Evolutionary conservation across 2,329 filamentous ascomycete genomes (phyloP).

Genomic region (Coniochaeta prunicola): DNA sequence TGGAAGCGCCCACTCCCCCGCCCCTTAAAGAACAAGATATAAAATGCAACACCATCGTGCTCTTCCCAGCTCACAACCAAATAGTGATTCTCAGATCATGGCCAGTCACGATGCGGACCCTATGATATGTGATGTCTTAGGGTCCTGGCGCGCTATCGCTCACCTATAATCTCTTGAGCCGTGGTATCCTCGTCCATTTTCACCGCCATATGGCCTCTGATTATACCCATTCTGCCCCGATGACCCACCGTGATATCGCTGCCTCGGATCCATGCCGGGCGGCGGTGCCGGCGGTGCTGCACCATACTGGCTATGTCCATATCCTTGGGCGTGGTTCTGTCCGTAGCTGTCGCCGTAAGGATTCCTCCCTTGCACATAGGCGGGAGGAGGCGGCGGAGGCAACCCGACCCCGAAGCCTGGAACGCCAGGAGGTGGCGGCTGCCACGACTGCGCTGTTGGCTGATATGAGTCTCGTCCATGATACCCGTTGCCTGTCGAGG

Average conservation of each 20-base stretch:
- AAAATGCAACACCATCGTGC: too few relatives aligned
- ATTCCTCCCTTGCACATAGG: conserved; percentile 14
- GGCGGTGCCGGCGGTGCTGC: background rate
- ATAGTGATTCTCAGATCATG: background rate
- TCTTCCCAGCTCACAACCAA: too few relatives aligned
- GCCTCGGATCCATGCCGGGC: background rate
- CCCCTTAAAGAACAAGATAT: too few relatives aligned
- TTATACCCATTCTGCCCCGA: conserved; percentile 12
- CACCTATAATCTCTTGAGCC: conserved; percentile 11
- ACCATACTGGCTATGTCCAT: conserved; percentile 1
- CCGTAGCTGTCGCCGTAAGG: conserved; percentile 4
- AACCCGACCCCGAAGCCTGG: conserved; percentile 33
- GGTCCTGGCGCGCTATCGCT: too few relatives aligned
- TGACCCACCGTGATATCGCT: conserved; percentile 8
- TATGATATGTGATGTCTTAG: background rate
- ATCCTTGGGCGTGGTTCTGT: background rate
- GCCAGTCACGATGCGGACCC: background rate
- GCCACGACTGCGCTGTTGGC: conserved; percentile 24
- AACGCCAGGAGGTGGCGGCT: conserved; percentile 37
- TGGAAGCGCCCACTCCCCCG: too few relatives aligned
- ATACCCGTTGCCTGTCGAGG: conserved; percentile 8
- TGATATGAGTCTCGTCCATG: conserved; percentile 13
- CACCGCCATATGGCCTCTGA: conserved; percentile 8
- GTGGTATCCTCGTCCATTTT: conserved; percentile 6
- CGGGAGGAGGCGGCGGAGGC: conserved; percentile 34